Base-by-base conservation (phyloP, 2,329 filamentous ascomycete genomes). In the Penicillium sp. region DNA sequence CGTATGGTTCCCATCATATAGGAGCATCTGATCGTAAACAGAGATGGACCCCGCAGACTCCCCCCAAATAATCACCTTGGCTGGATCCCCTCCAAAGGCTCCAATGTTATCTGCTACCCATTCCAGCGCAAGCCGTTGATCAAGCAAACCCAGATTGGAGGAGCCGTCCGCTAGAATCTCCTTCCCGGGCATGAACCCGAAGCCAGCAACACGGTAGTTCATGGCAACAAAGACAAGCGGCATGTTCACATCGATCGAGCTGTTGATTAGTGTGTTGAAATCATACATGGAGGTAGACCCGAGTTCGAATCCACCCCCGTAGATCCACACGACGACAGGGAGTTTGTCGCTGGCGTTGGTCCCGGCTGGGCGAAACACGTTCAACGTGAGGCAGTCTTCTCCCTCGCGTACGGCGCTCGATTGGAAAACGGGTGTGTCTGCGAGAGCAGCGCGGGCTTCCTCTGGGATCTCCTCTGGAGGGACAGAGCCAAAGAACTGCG, bases 71-170 rank as follows among this genome's bases (percentile, higher is more conserved):
- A 90, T 93, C 5, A 93, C 90, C 73, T 90, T 90, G 17, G 82
- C 80, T 0, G 90, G 88, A 71, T 94, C 91, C 15, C 92, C 92
- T 9, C 92, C 92, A 71, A 95, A 96, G 0, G 86, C 82, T 1
- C 80, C 87, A 60, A 94, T 92, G 67, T 93, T 92, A 68, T 92
- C 90, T 7, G 89, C 87, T 1, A 91, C 85, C 91, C 91, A 94
- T 72, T 93, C 78, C 7, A 94, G 80, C 0, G 85, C 91, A 65
- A 90, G 82, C 38, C 90, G 83, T 69, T 93, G 90, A 70, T 94
- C 91, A 0, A 90, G 81, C 3, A 91, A 82, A 3, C 91, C 91
- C 3, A 92, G 74, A 71, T 93, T 94, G 3, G 88, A 76, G 2
- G 88, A 84, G 1, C 90, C 89, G 63, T 91, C 89, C 4, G 82